phyloP scores from a whole-genome alignment of 805 yeast species.

The Hagleromyces aurorensis region DNA sequence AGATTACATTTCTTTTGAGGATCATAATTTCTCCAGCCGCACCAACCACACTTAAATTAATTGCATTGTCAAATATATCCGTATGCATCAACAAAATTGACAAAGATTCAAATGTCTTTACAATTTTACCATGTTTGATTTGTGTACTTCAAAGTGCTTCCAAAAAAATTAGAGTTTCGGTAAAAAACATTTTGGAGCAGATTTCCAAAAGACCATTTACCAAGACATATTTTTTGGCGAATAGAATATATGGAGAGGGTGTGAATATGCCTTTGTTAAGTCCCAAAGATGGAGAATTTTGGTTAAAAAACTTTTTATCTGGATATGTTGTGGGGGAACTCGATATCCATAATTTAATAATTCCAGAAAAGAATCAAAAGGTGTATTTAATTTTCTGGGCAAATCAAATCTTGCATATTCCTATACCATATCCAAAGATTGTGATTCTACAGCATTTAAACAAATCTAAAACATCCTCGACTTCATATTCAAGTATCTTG shows the following conservation, averaged over 20 bases:
- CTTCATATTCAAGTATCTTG: constrained; percentile 41
- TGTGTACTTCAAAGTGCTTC: constrained; percentile 46
- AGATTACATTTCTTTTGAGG: constrained; percentile 53
- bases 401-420: constrained; percentile 50
- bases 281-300: constrained; percentile 52
- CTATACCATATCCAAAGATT: constrained; percentile 50
- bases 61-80: constrained; percentile 39
- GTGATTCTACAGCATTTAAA: constrained; percentile 41
- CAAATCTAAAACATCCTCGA: constrained; percentile 21
- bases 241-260: constrained; percentile 49
- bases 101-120: constrained; percentile 38
- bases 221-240: constrained; percentile 42
- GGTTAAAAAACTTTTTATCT: constrained; percentile 36
- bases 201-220: constrained; percentile 33
- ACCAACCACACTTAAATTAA: constrained; percentile 50
- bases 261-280: constrained; percentile 45
- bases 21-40: constrained; percentile 47
- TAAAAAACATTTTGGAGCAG: constrained; percentile 33
- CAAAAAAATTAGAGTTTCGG: constrained; percentile 41
- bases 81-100: constrained; percentile 29
- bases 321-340: constrained; percentile 45
- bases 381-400: constrained; percentile 56
- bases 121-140: constrained; percentile 51
- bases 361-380: constrained; percentile 49
- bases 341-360: constrained; percentile 38